These are phyloP conservation scores for Macrotyloma uniflorum DNA, from an alignment of 306 rosid genomes.

Conservation along the genomic window DNA sequence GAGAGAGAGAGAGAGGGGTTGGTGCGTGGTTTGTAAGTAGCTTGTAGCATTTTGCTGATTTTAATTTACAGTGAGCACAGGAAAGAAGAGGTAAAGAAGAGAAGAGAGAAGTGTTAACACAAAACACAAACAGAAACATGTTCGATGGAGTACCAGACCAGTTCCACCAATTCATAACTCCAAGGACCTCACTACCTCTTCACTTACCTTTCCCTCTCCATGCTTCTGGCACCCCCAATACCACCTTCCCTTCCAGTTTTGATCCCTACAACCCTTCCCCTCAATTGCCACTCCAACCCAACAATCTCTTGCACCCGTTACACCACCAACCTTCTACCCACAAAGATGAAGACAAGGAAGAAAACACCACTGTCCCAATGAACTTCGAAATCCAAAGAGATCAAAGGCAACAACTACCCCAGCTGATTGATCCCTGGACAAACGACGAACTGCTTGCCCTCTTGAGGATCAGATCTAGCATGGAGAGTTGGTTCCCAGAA, in stretches of 20 bases:
- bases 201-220: constrained; percentile 67
- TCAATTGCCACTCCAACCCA: constrained; percentile 44
- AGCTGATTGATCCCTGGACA: constrained; percentile 59
- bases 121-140: constrained; percentile 52
- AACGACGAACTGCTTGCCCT: constrained; percentile 78
- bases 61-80: constrained; percentile 48
- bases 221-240: constrained; percentile 30
- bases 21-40: constrained; percentile 48
- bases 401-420: constrained; percentile 32
- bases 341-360: constrained; percentile 35
- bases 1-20: constrained; percentile 23
- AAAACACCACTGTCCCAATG: constrained; percentile 26
- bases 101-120: constrained; percentile 28
- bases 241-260: constrained; percentile 30
- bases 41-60: constrained; percentile 52
- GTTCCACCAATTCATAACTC: constrained; percentile 84
- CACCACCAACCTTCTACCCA: constrained; percentile 45
- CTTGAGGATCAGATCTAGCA: constrained; percentile 82
- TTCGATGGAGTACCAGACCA: constrained; percentile 91
- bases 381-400: constrained; percentile 49
- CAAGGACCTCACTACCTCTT: constrained; percentile 60
- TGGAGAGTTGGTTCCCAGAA: constrained; percentile 84
- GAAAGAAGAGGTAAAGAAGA: constrained; percentile 40
- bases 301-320: constrained; percentile 50
- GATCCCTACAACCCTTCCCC: constrained; percentile 45